Evolutionary conservation across 768 basidiomycete species (phyloP).

Genomic region (Xerocomus brunneocitrinus): DNA sequence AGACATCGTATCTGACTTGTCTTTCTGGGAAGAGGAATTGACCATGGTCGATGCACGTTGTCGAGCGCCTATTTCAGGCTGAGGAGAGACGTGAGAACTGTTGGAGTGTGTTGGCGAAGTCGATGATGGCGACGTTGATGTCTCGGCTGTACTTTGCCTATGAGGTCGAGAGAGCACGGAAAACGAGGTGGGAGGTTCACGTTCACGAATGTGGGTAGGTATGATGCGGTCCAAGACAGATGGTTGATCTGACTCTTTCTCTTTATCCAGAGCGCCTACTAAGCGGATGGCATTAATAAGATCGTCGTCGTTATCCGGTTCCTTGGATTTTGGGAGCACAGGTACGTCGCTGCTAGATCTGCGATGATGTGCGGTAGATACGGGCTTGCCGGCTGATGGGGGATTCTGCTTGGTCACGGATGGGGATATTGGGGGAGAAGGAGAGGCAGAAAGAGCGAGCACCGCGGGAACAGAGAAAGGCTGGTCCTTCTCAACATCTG

Average conservation of each 20-base stretch:
- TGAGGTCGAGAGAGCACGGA: slow-evolving; percentile 59
- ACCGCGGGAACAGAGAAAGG: slow-evolving; percentile 28
- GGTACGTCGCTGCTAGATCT: slow-evolving; percentile 17
- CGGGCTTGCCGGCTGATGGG: neutral
- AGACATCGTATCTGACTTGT: slow-evolving; percentile 28
- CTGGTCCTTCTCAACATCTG: slow-evolving; percentile 20
- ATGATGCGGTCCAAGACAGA: slow-evolving; percentile 24
- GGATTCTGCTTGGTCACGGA: slow-evolving; percentile 9
- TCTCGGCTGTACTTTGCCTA: slow-evolving; percentile 24
- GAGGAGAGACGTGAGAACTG: slow-evolving; percentile 6
- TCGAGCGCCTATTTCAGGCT: slow-evolving; percentile 12
- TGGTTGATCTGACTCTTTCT: slow-evolving; percentile 8
- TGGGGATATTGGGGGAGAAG: slow-evolving; percentile 18
- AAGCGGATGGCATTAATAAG: slow-evolving; percentile 30
- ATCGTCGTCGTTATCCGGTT: slow-evolving; percentile 25
- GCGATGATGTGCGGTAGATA: slow-evolving; percentile 10
- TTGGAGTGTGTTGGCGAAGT: neutral
- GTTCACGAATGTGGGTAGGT: slow-evolving; percentile 57
- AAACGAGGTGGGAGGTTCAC: slow-evolving; percentile 53
- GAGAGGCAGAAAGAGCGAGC: slow-evolving; percentile 19
- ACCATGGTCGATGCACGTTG: slow-evolving; percentile 7
- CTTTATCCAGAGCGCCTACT: slow-evolving; percentile 26
- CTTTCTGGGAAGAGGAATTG: slow-evolving; percentile 11
- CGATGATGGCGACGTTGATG: slow-evolving; percentile 8
- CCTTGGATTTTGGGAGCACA: slow-evolving; percentile 3